Evolutionary conservation across 2,329 filamentous ascomycete species (phyloP).

Genomic region (Diplocarpon rosae): DNA sequence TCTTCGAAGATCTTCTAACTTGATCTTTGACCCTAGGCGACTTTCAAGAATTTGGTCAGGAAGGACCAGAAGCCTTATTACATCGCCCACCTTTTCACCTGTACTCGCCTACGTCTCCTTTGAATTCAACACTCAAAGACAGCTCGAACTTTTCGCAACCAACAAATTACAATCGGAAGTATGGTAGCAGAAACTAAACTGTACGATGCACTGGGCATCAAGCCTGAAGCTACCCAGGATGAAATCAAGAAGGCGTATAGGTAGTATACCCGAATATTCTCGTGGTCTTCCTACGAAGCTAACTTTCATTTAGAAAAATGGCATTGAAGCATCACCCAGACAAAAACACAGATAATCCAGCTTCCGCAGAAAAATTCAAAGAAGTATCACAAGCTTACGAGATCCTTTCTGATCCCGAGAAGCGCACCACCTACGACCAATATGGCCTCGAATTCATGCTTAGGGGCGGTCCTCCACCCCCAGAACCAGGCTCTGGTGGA

Average conservation of each 20-base stretch:
- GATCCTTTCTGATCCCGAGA: slow-evolving; percentile 93
- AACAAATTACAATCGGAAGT: slow-evolving; percentile 23
- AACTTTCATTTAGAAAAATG: slow-evolving; percentile 50
- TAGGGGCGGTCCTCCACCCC: slow-evolving; percentile 63
- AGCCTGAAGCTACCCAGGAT: slow-evolving; percentile 72
- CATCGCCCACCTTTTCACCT: background rate
- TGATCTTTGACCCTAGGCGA: background rate
- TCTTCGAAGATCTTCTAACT: slow-evolving; percentile 10
- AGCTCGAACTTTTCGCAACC: background rate
- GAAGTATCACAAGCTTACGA: slow-evolving; percentile 97
- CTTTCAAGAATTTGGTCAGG: background rate
- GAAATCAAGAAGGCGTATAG: slow-evolving; percentile 96
- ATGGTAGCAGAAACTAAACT: slow-evolving; percentile 96
- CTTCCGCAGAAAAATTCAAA: slow-evolving; percentile 90
- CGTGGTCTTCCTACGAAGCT: slow-evolving; percentile 6
- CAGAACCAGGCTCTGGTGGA: slow-evolving; percentile 39
- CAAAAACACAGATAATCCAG: slow-evolving; percentile 90
- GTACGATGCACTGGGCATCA: slow-evolving; percentile 76
- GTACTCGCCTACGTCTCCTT: background rate
- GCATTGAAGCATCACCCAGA: slow-evolving; percentile 92
- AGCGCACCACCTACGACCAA: slow-evolving; percentile 89
- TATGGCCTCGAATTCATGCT: slow-evolving; percentile 90
- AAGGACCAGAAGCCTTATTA: background rate
- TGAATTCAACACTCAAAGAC: background rate
- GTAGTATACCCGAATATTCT: slow-evolving; percentile 36